A percentile compares a stretch with the other conserved stretches of the same genome.
These are phyloP conservation scores for Adansonia gregorii DNA, from an alignment of 441 rosid genomes.

Conservation along the genomic window DNA sequence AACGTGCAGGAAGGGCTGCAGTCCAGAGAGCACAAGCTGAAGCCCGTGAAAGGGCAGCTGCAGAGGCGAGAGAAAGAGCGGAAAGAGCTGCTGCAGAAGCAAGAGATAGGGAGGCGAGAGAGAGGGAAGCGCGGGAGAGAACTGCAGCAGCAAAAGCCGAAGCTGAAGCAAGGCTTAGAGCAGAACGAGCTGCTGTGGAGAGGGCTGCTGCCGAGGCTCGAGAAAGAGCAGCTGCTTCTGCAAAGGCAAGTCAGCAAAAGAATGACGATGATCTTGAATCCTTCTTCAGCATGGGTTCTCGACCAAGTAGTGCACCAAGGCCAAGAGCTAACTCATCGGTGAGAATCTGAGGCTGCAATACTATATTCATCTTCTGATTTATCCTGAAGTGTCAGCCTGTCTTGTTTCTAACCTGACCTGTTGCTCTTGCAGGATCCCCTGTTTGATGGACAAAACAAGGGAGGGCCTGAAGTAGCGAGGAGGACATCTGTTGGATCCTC, in stretches of 20 bases:
- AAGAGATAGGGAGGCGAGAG: slow-evolving; percentile 75
- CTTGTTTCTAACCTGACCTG: slow-evolving; percentile 31
- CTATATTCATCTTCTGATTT: slow-evolving; percentile 16
- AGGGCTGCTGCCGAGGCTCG: slow-evolving; percentile 55
- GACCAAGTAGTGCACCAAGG: slow-evolving; percentile 85
- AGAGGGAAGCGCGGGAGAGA: slow-evolving; percentile 56
- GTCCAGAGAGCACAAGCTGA: slow-evolving; percentile 95
- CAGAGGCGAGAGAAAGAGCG: slow-evolving; percentile 71
- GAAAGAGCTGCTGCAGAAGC: slow-evolving; percentile 90
- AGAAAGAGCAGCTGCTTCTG: slow-evolving; percentile 74
- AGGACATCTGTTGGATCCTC: slow-evolving; percentile 63
- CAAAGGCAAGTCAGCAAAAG: slow-evolving; percentile 69
- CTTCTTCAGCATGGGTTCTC: slow-evolving; percentile 64
- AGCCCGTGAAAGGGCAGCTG: slow-evolving; percentile 85
- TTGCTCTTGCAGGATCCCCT: slow-evolving; percentile 64
- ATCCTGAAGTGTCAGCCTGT: slow-evolving; percentile 7
- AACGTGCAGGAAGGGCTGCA: slow-evolving; percentile 85
- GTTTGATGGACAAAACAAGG: slow-evolving; percentile 65
- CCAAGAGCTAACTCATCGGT: slow-evolving; percentile 72
- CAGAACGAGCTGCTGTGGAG: slow-evolving; percentile 52
- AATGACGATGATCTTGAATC: slow-evolving; percentile 80
- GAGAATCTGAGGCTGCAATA: slow-evolving; percentile 39
- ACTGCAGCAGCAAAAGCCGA: slow-evolving; percentile 48
- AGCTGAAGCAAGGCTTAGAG: slow-evolving; percentile 60
- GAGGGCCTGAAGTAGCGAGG: slow-evolving; percentile 62